Evolutionary conservation across 2,329 filamentous ascomycete genomes (phyloP).

Genomic region (Coniochaeta sp.): DNA sequence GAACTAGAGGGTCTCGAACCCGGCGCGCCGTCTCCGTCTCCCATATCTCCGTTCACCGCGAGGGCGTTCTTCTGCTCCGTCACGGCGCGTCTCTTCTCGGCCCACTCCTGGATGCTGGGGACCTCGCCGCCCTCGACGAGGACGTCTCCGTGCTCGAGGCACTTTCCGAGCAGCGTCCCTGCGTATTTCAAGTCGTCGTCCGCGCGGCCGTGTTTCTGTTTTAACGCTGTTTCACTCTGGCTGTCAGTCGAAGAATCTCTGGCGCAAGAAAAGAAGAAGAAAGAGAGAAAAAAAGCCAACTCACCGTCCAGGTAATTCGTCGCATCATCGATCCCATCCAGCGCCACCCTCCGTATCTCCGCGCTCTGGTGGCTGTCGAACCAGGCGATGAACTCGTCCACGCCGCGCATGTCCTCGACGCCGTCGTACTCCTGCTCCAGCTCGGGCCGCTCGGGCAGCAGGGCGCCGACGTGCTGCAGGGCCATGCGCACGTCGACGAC

Average conservation of each 20-base stretch:
- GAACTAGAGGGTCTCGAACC: conserved; percentile 43
- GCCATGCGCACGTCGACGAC: conserved; percentile 80
- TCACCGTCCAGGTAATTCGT: conserved; percentile 64
- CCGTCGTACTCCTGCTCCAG: conserved; percentile 62
- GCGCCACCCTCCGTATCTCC: conserved; percentile 75
- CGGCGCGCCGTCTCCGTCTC: conserved; percentile 13
- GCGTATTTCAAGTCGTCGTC: conserved; percentile 81
- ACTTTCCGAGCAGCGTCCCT: conserved; percentile 73
- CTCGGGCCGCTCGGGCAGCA: conserved; percentile 60
- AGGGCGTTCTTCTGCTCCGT: conserved; percentile 11
- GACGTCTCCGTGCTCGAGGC: conserved; percentile 62
- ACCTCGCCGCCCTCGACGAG: conserved; percentile 71
- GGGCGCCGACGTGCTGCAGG: conserved; percentile 69
- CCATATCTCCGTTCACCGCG: conserved; percentile 13
- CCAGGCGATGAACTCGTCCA: conserved; percentile 75
- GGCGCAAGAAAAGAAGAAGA: no score
- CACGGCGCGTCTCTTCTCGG: conserved; percentile 28
- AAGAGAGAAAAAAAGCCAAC: no score
- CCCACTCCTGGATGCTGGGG: conserved; percentile 62
- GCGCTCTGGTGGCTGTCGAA: conserved; percentile 64
- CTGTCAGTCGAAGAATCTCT: neutral
- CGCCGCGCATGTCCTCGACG: conserved; percentile 69
- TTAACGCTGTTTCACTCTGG: conserved; percentile 52
- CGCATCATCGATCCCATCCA: conserved; percentile 46
- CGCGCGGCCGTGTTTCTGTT: conserved; percentile 87